phyloP scores from a whole-genome alignment of 148 eudicot species.

The Camellia sinensis region DNA sequence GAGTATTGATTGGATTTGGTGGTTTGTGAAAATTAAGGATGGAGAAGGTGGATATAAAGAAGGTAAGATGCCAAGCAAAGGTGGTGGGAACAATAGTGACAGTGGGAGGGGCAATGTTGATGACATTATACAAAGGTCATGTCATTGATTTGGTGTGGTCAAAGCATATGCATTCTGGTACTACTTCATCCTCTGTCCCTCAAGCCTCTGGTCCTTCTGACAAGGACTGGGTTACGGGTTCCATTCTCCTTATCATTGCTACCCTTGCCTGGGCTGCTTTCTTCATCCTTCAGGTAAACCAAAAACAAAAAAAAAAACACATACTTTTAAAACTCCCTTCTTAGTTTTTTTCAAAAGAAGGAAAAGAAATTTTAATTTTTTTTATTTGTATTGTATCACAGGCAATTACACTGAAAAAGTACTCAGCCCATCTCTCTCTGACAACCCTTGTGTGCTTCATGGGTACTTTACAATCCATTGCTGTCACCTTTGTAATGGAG shows the following conservation, averaged over 20 bases:
- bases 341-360: neutral
- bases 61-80: slow-evolving; percentile 80
- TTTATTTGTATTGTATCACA: slow-evolving; percentile 11
- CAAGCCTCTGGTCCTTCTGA: slow-evolving; percentile 32
- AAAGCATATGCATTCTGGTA: slow-evolving; percentile 29
- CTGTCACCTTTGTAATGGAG: slow-evolving; percentile 78
- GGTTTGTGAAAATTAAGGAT: slow-evolving; percentile 38
- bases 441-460: slow-evolving; percentile 74
- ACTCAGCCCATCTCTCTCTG: slow-evolving; percentile 67
- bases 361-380: neutral
- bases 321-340: neutral
- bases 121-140: slow-evolving; percentile 88
- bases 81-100: slow-evolving; percentile 88
- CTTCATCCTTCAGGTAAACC: slow-evolving; percentile 77
- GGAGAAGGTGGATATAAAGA: slow-evolving; percentile 81
- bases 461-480: slow-evolving; percentile 88
- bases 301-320: too few relatives aligned
- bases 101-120: slow-evolving; percentile 93
- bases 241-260: slow-evolving; percentile 75
- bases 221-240: slow-evolving; percentile 80
- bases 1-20: neutral
- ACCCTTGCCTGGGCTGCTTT: slow-evolving; percentile 91
- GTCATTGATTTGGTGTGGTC: slow-evolving; percentile 63
- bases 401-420: slow-evolving; percentile 64
- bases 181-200: slow-evolving; percentile 19